Evolutionary conservation across 176 grass and related monocot genomes (phyloP).

Genomic region (Musa troglodytarum): DNA sequence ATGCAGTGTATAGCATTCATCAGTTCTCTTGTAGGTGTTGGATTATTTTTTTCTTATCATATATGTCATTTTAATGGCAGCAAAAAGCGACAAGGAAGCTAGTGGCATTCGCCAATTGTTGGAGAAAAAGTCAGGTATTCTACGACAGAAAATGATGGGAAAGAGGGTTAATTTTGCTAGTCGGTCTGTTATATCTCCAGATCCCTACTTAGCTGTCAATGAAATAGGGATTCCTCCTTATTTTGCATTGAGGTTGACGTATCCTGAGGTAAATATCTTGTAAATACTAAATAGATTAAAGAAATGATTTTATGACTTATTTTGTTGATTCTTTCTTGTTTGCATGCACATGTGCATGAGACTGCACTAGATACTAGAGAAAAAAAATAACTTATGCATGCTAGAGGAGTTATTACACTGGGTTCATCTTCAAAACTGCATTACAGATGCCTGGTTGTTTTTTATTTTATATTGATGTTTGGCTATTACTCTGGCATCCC

Average conservation of each 20-base stretch:
- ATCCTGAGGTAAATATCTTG: slow-evolving; percentile 60
- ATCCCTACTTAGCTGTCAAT: slow-evolving; percentile 86
- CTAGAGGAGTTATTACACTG: too few species aligned
- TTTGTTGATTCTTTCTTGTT: neutral
- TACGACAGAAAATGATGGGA: slow-evolving; percentile 97
- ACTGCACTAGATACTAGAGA: neutral
- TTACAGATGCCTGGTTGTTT: neutral
- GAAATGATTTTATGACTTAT: neutral
- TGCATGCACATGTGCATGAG: neutral
- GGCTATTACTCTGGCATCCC: neutral
- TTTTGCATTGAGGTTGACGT: slow-evolving; percentile 73
- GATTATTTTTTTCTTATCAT: neutral
- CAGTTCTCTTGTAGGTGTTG: neutral
- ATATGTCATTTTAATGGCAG: slow-evolving; percentile 27
- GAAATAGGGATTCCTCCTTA: slow-evolving; percentile 96
- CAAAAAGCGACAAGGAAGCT: slow-evolving; percentile 42
- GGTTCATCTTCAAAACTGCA: too few species aligned
- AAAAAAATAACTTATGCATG: too few species aligned
- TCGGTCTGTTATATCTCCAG: slow-evolving; percentile 88
- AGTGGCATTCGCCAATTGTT: slow-evolving; percentile 68
- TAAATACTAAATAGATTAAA: neutral
- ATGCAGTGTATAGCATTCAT: neutral
- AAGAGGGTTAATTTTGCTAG: slow-evolving; percentile 98
- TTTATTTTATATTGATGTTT: neutral
- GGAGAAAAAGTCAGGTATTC: slow-evolving; percentile 87